Base-by-base conservation (phyloP, 2,329 filamentous ascomycete genomes). In the Xylariaceae sp. region DNA sequence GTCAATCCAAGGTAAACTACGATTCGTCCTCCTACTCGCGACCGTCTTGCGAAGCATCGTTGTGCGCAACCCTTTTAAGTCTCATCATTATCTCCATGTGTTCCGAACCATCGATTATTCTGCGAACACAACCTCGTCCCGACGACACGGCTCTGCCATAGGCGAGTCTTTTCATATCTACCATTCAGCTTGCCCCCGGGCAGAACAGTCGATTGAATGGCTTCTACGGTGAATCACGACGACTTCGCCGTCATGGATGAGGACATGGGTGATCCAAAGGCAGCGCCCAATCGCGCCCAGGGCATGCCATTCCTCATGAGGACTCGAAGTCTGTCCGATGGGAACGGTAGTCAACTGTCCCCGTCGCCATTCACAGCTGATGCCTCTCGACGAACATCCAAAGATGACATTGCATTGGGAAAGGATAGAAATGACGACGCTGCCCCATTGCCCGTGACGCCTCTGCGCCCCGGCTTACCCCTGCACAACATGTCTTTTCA, bases 401-500 rank as follows among this genome's bases (percentile, higher is more conserved):
- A 88, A 71, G 87, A 90, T 74, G 88, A 90, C 68, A 85, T 79
- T 68, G 78, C 78, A 57, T 76, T 88, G 58, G 66, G 69, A 62
- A 72, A 68, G 64, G 65, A 72, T 49, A 68, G 70, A 52, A 65
- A 61, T 56, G 69, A 70, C 50, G 65, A 68, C 11, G 52, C 44
- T 5, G 67, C 70, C 10, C 73, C 74, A 39, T 4, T 15, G 10
- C 87, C 88, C n/a, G 82, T 82, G 52, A 95, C 90, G 6, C 90
- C 91, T n/a, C 82, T 85, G 60, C 82, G 88, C 63, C 80, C 86
- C 54, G 83, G 84, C 49, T 82, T 88, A 62, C 78, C 84, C 54
- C 72, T 80, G 41, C 82, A 85, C 58, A 86, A 85, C 45, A 79
- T 94, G 59, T 86, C 87, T 18, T 75, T 92, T 66, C 87, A 91